A percentile compares a stretch with the other conserved stretches of the same genome.
Evolutionary conservation across 2,329 filamentous ascomycete species (phyloP).

Genomic region (Cordyceps militaris): DNA sequence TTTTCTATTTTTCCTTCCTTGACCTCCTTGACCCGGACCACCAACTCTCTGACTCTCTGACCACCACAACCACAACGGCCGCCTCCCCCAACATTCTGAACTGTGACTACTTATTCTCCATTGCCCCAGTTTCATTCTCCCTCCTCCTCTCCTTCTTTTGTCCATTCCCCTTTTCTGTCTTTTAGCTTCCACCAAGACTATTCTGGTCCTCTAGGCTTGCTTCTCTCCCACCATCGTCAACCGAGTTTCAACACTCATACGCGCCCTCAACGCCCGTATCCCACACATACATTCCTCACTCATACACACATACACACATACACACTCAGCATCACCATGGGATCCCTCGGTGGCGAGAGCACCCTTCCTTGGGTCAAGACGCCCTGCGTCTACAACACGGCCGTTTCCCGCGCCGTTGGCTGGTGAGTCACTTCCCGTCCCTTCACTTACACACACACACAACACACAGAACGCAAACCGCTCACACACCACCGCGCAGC

Average conservation of each 20-base stretch:
- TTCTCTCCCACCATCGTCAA: neutral
- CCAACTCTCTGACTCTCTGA: constrained; percentile 4
- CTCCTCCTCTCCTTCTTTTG: neutral
- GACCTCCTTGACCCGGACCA: neutral
- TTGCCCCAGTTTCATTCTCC: neutral
- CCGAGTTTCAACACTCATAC: constrained; percentile 15
- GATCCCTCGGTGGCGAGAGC: constrained; percentile 31
- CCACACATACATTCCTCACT: neutral
- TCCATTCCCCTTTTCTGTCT: neutral
- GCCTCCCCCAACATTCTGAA: constrained; percentile 4
- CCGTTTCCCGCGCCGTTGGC: constrained; percentile 62
- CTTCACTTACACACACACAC: constrained; percentile 18
- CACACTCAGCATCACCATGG: constrained; percentile 26
- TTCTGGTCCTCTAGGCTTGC: constrained; percentile 9
- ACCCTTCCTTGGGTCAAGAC: constrained; percentile 62
- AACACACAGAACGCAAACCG: constrained; percentile 1
- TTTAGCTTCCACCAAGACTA: neutral
- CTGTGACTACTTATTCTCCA: constrained; percentile 10
- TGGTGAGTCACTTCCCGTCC: constrained; percentile 44
- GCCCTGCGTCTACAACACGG: constrained; percentile 59
- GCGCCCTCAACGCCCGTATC: constrained; percentile 12
- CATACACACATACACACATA: neutral
- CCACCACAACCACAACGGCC: constrained; percentile 6
- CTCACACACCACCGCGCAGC: constrained; percentile 30
- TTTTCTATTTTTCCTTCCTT: neutral